Percentiles rank a stretch among this genome's conserved stretches.
These are phyloP conservation scores for Yarrowia sp. DNA, from an alignment of 805 yeast species.

Conservation along the genomic window DNA sequence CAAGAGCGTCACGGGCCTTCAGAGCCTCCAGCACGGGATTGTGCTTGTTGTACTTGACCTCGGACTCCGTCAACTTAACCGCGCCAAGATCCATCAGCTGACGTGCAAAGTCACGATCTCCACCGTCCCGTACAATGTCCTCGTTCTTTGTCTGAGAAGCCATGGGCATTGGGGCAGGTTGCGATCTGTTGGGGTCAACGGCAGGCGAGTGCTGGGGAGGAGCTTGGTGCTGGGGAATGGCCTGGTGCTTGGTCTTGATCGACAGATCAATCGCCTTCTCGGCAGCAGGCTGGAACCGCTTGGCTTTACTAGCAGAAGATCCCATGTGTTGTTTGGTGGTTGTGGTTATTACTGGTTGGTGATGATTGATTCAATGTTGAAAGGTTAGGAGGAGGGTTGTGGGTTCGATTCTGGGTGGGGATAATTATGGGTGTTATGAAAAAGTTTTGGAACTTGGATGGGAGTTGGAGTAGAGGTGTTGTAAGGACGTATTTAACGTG, in stretches of 20 bases:
- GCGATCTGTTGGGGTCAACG: conserved; percentile 26
- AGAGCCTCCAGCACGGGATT: conserved; percentile 21
- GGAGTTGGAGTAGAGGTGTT: no score
- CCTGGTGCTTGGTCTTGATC: conserved; percentile 25
- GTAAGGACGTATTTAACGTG: no score
- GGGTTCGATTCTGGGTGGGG: conserved; percentile 1
- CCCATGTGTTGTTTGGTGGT: conserved; percentile 17
- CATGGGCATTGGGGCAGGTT: conserved; percentile 29
- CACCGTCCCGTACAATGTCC: conserved; percentile 15
- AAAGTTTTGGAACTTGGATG: no score
- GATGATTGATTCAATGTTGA: background rate
- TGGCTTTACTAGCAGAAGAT: conserved; percentile 25
- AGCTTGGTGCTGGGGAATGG: conserved; percentile 4
- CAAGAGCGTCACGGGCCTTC: conserved; percentile 15
- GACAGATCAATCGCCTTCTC: conserved; percentile 24
- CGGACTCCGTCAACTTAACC: conserved; percentile 21
- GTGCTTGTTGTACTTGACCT: background rate
- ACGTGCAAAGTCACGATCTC: conserved; percentile 24
- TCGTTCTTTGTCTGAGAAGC: conserved; percentile 31
- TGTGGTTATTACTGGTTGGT: background rate
- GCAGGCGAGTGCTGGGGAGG: no score
- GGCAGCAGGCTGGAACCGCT: conserved; percentile 23
- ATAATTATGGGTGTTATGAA: no score
- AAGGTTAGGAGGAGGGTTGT: background rate
- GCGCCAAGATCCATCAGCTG: conserved; percentile 34